A percentile compares a stretch with the other conserved stretches of the same genome.
Conservation (phyloP, 2,329 filamentous ascomycete genomes). For the Colletotrichum paranaense region DNA sequence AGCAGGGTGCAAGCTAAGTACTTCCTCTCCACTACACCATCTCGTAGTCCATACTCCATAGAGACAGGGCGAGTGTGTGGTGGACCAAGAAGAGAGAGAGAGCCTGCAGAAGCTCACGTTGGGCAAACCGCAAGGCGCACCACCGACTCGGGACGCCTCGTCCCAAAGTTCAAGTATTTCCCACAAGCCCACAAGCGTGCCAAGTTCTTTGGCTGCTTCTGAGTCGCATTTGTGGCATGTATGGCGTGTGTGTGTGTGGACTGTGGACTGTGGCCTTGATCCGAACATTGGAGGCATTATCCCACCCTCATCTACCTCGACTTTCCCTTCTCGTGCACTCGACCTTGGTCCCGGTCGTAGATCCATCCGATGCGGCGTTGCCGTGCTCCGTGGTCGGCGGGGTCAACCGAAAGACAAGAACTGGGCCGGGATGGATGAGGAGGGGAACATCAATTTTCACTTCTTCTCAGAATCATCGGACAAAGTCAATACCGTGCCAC, state of each 20-base stretch:
- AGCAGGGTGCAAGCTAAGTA: no score
- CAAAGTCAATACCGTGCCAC: constrained; percentile 21
- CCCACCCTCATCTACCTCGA: background rate
- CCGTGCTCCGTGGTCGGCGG: constrained; percentile 24
- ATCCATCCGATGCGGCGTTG: constrained; percentile 10
- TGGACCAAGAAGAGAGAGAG: background rate
- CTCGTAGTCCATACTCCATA: background rate
- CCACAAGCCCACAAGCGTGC: background rate
- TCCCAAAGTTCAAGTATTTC: background rate
- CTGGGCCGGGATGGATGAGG: background rate
- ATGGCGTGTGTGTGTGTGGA: no score
- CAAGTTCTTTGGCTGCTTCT: background rate
- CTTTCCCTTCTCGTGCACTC: background rate
- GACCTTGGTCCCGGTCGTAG: constrained; percentile 1
- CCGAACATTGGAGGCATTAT: constrained; percentile 23
- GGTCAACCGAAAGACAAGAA: background rate
- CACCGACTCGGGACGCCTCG: constrained; percentile 13
- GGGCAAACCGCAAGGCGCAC: constrained; percentile 32
- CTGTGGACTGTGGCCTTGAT: background rate
- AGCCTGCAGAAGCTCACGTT: background rate
- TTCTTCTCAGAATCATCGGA: constrained; percentile 17
- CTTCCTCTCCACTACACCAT: background rate
- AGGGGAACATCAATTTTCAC: no score
- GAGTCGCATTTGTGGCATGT: background rate
- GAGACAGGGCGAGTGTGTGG: constrained; percentile 15